Percentiles rank a stretch among this genome's conserved stretches.
Conservation (phyloP, 75 land plant species). For the Pinus tabuliformis region DNA sequence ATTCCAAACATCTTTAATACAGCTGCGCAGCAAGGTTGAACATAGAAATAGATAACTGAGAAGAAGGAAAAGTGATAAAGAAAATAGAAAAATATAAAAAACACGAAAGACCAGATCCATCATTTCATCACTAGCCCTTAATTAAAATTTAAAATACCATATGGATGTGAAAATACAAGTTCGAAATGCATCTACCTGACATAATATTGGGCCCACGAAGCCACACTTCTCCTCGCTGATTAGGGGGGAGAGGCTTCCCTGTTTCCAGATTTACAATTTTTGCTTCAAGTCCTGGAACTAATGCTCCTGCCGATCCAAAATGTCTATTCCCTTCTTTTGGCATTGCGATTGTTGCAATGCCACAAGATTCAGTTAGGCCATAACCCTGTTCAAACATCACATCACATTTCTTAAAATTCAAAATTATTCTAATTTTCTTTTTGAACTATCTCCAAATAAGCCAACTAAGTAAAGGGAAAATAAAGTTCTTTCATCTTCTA, state of each 20-base stretch:
- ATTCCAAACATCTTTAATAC: not conserved
- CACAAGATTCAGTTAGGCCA: slow-evolving; percentile 89
- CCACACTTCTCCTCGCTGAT: slow-evolving; percentile 73
- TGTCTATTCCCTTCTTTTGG: slow-evolving; percentile 14
- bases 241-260: slow-evolving; percentile 64
- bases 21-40: not conserved
- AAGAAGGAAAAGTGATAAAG: not conserved
- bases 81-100: not conserved
- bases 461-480: not conserved
- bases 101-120: not conserved
- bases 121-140: not conserved
- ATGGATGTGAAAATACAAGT: not conserved
- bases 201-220: slow-evolving; percentile 81
- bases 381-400: slow-evolving; percentile 60
- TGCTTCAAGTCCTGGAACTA: slow-evolving; percentile 60
- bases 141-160: slow-evolving; percentile 1
- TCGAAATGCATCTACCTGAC: slow-evolving; percentile 45
- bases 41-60: not conserved
- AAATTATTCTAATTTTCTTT: not conserved
- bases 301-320: slow-evolving; percentile 65
- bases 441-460: not conserved
- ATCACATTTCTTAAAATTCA: not conserved
- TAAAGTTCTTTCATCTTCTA: not conserved
- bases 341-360: slow-evolving; percentile 42
- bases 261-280: slow-evolving; percentile 47